Percentiles rank a stretch among this genome's conserved stretches.
Conservation (phyloP, 768 basidiomycete species). For the Clitopilus passeckerianus region DNA sequence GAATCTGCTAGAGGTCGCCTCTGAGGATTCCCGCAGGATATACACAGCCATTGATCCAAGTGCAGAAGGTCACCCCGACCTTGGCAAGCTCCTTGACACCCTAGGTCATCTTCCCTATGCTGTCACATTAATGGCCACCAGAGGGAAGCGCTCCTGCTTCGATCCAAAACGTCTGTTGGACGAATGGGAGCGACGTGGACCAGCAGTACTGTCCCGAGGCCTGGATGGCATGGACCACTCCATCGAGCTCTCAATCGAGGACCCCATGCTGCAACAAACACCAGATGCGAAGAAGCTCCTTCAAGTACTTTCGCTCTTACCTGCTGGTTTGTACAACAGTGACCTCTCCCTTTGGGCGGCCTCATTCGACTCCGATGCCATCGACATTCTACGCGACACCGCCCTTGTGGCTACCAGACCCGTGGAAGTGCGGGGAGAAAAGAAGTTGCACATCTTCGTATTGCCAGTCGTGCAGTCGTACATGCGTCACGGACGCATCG, state of each 20-base stretch:
- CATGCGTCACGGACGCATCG: slow-evolving; percentile 9
- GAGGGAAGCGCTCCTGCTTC: background rate
- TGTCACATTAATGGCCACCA: background rate
- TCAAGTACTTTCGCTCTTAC: background rate
- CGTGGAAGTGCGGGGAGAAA: background rate
- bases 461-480: slow-evolving; percentile 16
- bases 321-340: background rate
- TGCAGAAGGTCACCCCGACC: background rate
- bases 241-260: background rate
- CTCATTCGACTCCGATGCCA: background rate
- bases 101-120: background rate
- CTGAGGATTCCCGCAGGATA: background rate
- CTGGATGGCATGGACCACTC: background rate
- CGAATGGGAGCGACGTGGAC: background rate
- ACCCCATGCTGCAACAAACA: background rate
- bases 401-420: background rate
- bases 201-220: background rate
- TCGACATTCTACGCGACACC: background rate
- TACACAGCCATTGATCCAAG: background rate
- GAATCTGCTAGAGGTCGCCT: background rate
- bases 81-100: background rate
- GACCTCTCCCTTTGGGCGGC: background rate
- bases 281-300: background rate
- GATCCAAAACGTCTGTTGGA: background rate
- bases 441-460: background rate